Conservation (phyloP, 169 alveolate genomes). For the Cryptosporidium ryanae region DNA sequence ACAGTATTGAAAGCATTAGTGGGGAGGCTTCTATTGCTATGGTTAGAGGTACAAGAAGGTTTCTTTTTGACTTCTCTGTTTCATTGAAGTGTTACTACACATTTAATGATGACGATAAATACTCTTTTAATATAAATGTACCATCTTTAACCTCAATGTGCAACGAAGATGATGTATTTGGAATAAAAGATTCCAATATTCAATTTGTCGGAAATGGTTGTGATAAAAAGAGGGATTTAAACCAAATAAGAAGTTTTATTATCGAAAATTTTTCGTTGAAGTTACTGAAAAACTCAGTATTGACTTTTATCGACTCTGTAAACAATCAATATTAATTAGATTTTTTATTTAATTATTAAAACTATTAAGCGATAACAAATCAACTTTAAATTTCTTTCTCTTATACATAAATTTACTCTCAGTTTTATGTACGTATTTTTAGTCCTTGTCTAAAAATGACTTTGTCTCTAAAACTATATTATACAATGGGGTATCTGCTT, state of each 20-base stretch:
- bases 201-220: not conserved
- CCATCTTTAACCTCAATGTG: slow-evolving; percentile 73
- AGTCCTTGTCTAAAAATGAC: no score
- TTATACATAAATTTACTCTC: no score
- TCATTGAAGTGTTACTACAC: slow-evolving; percentile 21
- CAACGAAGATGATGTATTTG: slow-evolving; percentile 67
- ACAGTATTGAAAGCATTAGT: slow-evolving; percentile 79
- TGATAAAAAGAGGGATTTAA: slow-evolving; percentile 13
- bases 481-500: no score
- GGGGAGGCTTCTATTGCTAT: slow-evolving; percentile 88
- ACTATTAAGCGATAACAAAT: no score
- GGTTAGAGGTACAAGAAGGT: slow-evolving; percentile 86
- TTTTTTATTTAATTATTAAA: no score
- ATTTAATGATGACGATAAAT: slow-evolving; percentile 8
- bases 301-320: not conserved
- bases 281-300: slow-evolving; percentile 3
- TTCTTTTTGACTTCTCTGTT: slow-evolving; percentile 83
- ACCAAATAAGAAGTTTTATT: slow-evolving; percentile 11
- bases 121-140: slow-evolving; percentile 9
- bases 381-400: no score
- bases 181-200: slow-evolving; percentile 36
- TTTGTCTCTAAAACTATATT: no score
- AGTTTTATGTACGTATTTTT: no score
- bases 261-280: slow-evolving; percentile 23
- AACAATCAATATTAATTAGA: not conserved